Percentiles rank a stretch among this genome's conserved stretches.
These are phyloP conservation scores for Rhododendron simsii DNA, from an alignment of 148 eudicot genomes.

Conservation along the genomic window DNA sequence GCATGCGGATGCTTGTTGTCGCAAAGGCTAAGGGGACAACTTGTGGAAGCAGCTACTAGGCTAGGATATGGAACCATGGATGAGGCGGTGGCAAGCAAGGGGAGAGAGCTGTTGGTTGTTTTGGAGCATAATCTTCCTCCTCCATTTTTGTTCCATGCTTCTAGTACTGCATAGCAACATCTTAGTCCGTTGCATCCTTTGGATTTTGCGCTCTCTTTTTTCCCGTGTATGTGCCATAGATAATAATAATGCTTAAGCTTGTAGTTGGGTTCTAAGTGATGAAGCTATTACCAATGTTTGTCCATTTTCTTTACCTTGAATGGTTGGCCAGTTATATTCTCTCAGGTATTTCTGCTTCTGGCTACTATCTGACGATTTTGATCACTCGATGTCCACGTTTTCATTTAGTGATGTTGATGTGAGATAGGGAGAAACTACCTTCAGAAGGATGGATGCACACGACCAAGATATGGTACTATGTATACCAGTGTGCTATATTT, in stretches of 20 bases:
- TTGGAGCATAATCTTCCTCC: conserved; percentile 80
- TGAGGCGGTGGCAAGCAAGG: conserved; percentile 18
- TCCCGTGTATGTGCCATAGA: neutral
- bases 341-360: neutral
- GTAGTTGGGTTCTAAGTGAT: conserved; percentile 9
- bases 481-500: neutral
- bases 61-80: conserved; percentile 38
- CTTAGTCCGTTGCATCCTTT: neutral
- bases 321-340: neutral
- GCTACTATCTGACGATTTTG: neutral
- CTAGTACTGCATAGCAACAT: conserved; percentile 7
- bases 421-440: neutral
- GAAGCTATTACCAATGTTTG: conserved; percentile 5
- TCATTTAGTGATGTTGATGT: neutral
- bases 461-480: neutral
- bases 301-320: neutral
- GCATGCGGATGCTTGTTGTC: conserved; percentile 77
- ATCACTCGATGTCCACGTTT: neutral
- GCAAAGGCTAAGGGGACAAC: conserved; percentile 74
- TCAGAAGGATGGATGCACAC: neutral
- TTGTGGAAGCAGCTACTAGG: conserved; percentile 76
- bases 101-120: conserved; percentile 55
- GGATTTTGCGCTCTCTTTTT: neutral
- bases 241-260: neutral
- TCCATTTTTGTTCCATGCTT: conserved; percentile 52